Base-by-base conservation (phyloP, 2,329 filamentous ascomycete species). In the Calonectria henricotiae region DNA sequence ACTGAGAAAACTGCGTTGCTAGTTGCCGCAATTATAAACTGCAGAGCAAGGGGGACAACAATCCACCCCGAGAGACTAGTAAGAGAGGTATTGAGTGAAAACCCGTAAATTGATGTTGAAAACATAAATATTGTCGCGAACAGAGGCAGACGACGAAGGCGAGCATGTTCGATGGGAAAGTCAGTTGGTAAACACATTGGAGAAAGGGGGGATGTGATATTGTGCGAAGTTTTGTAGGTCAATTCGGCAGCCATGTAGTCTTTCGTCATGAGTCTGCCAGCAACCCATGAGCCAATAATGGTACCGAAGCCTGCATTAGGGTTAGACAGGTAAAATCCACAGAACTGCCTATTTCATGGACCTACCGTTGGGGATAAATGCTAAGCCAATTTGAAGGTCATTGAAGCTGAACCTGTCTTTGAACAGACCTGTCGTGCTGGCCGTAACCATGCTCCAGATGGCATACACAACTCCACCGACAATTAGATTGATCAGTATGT, bases 381-480 rank as follows among this genome's bases (percentile, higher is more conserved):
- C 54, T 8, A 69, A 35, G 25, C 67, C 67, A 15, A 69, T 37
- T 23, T 60, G 41, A 17, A 58, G 37, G 9, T 69, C 61, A 13
- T 39, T 65, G 8, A 69, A 43, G 25, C 30, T 30, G 23, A 69
- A 69, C 30, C 43, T 60, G 7, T 23, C 30, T 30, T 58, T 58
- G 7, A 69, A 60, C 17, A 65, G 30, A 7, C 61, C 46, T 1
- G 61, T 69, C 7, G 67, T 65, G 25, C 61, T 65, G 11, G 67
- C 46, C 15, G 67, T 69, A 0, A 69, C 67, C 67, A 69, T 69
- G 49, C 66, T 68, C 66, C 66, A 68, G 17, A 68, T 60, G 49
- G 66, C 11, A 37, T 68, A 68, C 7, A 68, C 61, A 32, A 69
- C 43, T 17, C 61, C 51, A 5, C 67, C 67, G 4, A 64, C 62